Conservation (phyloP, 768 basidiomycete species). For the Tubosaeta brunneosetosa region DNA sequence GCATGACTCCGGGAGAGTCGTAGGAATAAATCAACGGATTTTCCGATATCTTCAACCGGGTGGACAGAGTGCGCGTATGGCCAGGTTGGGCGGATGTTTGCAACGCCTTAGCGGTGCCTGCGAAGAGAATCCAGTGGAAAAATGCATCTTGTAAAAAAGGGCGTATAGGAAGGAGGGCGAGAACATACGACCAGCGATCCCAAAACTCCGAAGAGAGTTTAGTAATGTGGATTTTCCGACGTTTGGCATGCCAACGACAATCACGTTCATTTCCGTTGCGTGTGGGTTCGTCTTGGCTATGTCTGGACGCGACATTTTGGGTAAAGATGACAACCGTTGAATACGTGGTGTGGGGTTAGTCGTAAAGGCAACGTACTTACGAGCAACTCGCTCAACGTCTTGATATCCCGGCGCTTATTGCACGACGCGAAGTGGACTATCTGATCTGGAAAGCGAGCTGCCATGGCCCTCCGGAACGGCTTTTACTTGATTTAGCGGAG, state of each 20-base stretch:
- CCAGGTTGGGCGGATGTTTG: slow-evolving; percentile 88
- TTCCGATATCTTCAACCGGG: slow-evolving; percentile 77
- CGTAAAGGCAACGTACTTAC: slow-evolving; percentile 54
- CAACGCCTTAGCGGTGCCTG: slow-evolving; percentile 84
- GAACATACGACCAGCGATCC: slow-evolving; percentile 76
- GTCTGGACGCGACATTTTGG: slow-evolving; percentile 36
- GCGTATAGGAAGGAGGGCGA: not conserved
- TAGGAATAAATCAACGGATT: slow-evolving; percentile 87
- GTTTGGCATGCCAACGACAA: slow-evolving; percentile 98
- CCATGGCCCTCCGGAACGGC: slow-evolving; percentile 76
- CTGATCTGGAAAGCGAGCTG: slow-evolving; percentile 64
- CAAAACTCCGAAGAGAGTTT: slow-evolving; percentile 83
- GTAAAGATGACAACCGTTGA: not conserved
- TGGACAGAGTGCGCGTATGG: slow-evolving; percentile 83
- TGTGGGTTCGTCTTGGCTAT: slow-evolving; percentile 67
- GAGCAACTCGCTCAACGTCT: slow-evolving; percentile 58
- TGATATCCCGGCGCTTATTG: slow-evolving; percentile 63
- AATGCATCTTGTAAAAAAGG: not conserved
- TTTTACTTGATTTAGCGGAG: slow-evolving; percentile 27
- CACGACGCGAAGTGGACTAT: slow-evolving; percentile 67
- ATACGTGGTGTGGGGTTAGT: not conserved
- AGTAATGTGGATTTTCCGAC: slow-evolving; percentile 95
- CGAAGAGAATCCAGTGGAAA: slow-evolving; percentile 2
- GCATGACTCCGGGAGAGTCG: slow-evolving; percentile 96
- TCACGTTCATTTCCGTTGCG: slow-evolving; percentile 75